These are phyloP conservation scores for Trametes gibbosa DNA, from an alignment of 768 basidiomycete genomes.

Conservation along the genomic window DNA sequence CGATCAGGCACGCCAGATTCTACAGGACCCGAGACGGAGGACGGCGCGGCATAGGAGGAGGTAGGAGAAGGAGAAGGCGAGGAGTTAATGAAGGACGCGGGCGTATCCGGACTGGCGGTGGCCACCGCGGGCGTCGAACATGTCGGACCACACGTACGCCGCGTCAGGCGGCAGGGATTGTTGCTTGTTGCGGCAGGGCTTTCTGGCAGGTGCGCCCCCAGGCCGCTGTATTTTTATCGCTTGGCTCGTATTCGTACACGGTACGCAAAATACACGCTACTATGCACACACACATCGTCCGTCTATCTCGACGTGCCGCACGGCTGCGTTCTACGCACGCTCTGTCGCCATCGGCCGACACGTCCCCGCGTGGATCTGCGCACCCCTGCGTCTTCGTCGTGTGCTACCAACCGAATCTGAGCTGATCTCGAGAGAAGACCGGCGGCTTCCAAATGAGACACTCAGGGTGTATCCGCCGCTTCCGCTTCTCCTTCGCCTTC, in stretches of 20 bases:
- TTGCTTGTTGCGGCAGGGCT: conserved; percentile 14
- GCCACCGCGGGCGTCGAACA: not conserved
- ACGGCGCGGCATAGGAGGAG: conserved; percentile 7
- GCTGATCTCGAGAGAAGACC: conserved; percentile 84
- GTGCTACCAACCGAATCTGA: conserved; percentile 61
- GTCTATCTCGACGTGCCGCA: conserved; percentile 6
- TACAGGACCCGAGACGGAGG: conserved; percentile 8
- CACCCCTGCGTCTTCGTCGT: not conserved
- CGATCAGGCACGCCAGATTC: conserved; percentile 1
- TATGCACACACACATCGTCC: not conserved
- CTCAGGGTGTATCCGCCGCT: conserved; percentile 76
- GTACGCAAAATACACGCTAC: conserved; percentile 16
- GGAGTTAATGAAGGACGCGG: not conserved
- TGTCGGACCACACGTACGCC: not conserved
- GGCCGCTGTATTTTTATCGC: conserved; percentile 22
- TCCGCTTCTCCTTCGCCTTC: conserved; percentile 75
- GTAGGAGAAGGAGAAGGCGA: not conserved
- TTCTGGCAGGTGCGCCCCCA: conserved; percentile 10
- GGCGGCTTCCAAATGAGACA: conserved; percentile 93
- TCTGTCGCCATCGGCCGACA: conserved; percentile 7
- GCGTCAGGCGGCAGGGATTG: conserved; percentile 13
- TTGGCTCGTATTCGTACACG: conserved; percentile 16
- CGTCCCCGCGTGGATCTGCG: conserved; percentile 1
- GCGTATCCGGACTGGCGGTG: not conserved
- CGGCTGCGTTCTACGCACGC: conserved; percentile 14